Percentiles rank a stretch among this genome's conserved stretches.
phyloP scores from a whole-genome alignment of 176 grass and related monocot species.

The Avena insularis region DNA sequence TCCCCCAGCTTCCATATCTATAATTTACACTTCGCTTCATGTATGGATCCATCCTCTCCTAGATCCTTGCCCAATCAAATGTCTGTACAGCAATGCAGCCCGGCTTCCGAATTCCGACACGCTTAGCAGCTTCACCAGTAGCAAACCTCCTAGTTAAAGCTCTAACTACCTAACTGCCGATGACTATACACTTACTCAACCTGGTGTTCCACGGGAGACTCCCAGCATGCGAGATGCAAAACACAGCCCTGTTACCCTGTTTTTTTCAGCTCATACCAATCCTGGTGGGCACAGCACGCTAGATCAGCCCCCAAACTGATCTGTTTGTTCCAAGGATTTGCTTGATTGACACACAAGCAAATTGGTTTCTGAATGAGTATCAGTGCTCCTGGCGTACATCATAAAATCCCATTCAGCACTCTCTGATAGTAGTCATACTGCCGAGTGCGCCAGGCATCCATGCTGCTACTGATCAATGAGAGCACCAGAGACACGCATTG shows the following conservation, averaged over 20 bases:
- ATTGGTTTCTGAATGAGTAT: constrained; percentile 33
- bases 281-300: background rate
- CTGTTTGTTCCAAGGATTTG: constrained; percentile 45
- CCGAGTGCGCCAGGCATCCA: constrained; percentile 96
- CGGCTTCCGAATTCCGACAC: constrained; percentile 33
- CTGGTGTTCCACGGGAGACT: constrained; percentile 28
- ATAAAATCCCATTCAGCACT: constrained; percentile 98
- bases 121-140: constrained; percentile 42
- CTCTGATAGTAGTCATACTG: constrained; percentile 99
- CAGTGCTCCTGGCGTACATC: constrained; percentile 17
- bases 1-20: constrained; percentile 46
- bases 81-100: constrained; percentile 57
- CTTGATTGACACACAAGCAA: constrained; percentile 34
- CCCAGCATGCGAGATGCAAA: background rate
- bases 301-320: constrained; percentile 48
- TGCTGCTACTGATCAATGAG: constrained; percentile 98
- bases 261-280: background rate
- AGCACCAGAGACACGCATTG: constrained; percentile 99
- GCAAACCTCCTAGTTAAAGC: constrained; percentile 51
- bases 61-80: constrained; percentile 48
- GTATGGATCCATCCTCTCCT: constrained; percentile 37
- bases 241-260: constrained; percentile 21
- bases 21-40: constrained; percentile 59
- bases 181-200: constrained; percentile 63
- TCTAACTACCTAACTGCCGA: constrained; percentile 57